Base-by-base conservation (phyloP, 345 rosid genomes). In the Lumnitzera littorea region DNA sequence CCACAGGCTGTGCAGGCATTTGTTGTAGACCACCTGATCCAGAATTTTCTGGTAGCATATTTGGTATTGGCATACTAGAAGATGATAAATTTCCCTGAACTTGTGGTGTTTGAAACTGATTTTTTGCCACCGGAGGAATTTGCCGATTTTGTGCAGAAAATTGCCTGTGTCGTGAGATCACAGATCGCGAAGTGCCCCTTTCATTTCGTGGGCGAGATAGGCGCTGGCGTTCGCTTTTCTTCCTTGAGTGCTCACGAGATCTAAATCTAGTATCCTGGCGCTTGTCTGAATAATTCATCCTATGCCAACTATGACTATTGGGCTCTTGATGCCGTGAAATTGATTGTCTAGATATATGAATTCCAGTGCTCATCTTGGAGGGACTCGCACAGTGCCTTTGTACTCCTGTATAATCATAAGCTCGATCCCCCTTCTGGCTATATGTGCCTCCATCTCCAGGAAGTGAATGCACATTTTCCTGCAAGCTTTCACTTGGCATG, bases 181-280 rank as follows among this genome's bases (percentile, higher is more conserved):
- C 43, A 53, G 69, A 62, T 54, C 65, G 66, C 15, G 69, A 74
- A 67, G 71, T 50, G 20, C 55, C 67, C 63, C 43, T 36, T 41
- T 75, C 78, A 62, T 55, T 53, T 17, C 24, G 77, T 48, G 70
- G 78, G 41, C 72, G 67, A 53, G 82, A 67, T 49, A 63, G 85
- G 3, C 41, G 65, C 48, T 67, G 78, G 60, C 63, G 78, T 66
- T 74, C 62, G 13, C 16, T 53, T 59, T 74, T 83, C 69, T 60
- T 77, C 65, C 65, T 71, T 62, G 81, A 57, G 62, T 70, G 76
- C 63, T 85, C 88, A 27, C 68, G 75, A 60, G 63, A 77, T 23
- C 79, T 74, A 67, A 62, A 61, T 70, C 71, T 82, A 15, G 52
- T 65, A 64, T 84, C 96, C 69, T 77, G 70, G 12, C 24, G 75